phyloP scores from a whole-genome alignment of 352 stramenopile species.

The Globisporangium megalacanthum region DNA sequence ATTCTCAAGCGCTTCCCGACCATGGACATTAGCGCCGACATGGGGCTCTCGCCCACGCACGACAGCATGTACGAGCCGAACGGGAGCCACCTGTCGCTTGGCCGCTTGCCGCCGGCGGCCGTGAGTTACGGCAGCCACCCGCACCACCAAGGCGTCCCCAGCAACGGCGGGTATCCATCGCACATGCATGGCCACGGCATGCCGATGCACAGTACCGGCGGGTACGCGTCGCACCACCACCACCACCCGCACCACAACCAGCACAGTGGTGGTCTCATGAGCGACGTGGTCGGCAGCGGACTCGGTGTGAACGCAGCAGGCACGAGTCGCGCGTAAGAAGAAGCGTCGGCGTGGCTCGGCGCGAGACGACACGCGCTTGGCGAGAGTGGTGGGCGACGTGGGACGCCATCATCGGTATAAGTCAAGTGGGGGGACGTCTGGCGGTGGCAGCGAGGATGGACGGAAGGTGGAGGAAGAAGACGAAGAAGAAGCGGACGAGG shows the following conservation, averaged over 20 bases:
- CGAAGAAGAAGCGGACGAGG: constrained; percentile 11
- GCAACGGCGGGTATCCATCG: not conserved
- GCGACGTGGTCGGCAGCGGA: constrained; percentile 27
- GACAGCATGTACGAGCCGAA: constrained; percentile 29
- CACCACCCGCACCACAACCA: constrained; percentile 34
- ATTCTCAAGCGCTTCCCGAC: constrained; percentile 96
- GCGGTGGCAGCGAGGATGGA: constrained; percentile 13
- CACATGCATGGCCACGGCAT: not conserved
- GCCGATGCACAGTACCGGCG: constrained; percentile 5
- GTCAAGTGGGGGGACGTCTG: constrained; percentile 4
- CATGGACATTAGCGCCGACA: constrained; percentile 87
- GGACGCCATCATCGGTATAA: constrained; percentile 13
- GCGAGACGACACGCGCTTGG: constrained; percentile 3
- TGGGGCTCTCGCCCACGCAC: constrained; percentile 27
- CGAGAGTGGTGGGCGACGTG: constrained; percentile 2
- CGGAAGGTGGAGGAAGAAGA: constrained; percentile 5
- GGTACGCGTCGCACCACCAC: constrained; percentile 23
- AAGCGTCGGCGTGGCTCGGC: not conserved
- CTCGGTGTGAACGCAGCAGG: constrained; percentile 35
- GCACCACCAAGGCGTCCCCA: constrained; percentile 7
- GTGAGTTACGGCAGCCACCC: constrained; percentile 9
- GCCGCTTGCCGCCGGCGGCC: constrained; percentile 4
- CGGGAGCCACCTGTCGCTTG: constrained; percentile 8
- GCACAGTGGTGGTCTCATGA: constrained; percentile 23
- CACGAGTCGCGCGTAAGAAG: constrained; percentile 36